A percentile compares a stretch with the other conserved stretches of the same genome.
These are phyloP conservation scores for Hypomyces perniciosus DNA, from an alignment of 2,329 filamentous ascomycete genomes.

Conservation along the genomic window DNA sequence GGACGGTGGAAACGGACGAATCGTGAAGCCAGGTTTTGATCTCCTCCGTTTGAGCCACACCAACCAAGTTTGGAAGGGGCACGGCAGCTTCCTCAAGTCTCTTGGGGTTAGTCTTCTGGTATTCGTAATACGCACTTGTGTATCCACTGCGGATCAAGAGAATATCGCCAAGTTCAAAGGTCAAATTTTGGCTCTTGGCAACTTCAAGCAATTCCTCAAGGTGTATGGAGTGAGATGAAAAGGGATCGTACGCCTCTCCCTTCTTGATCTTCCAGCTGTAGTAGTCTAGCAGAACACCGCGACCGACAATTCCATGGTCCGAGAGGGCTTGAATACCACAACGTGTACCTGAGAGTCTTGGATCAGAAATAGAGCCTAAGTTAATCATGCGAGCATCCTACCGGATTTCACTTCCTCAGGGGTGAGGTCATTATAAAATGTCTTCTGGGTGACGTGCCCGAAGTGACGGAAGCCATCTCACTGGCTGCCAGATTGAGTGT, in stretches of 20 bases:
- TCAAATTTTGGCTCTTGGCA: constrained; percentile 36
- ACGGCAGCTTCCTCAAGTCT: constrained; percentile 30
- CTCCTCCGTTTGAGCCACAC: background rate
- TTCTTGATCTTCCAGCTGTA: constrained; percentile 34
- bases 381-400: background rate
- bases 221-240: constrained; percentile 35
- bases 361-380: too few species aligned
- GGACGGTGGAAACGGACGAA: background rate
- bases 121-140: constrained; percentile 31
- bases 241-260: constrained; percentile 32
- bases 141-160: constrained; percentile 33
- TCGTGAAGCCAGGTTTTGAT: background rate
- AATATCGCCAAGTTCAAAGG: constrained; percentile 45
- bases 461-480: constrained; percentile 49
- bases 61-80: constrained; percentile 20
- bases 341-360: constrained; percentile 28
- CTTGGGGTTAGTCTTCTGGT: constrained; percentile 22
- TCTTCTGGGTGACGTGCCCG: constrained; percentile 32
- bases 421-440: constrained; percentile 44
- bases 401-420: constrained; percentile 26
- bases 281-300: constrained; percentile 48
- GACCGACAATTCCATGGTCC: constrained; percentile 40
- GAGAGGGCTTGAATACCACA: constrained; percentile 46
- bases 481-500: constrained; percentile 48
- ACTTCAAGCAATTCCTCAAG: constrained; percentile 24